Conservation (phyloP, 2,329 filamentous ascomycete species). For the Samsoniella hepiali region DNA sequence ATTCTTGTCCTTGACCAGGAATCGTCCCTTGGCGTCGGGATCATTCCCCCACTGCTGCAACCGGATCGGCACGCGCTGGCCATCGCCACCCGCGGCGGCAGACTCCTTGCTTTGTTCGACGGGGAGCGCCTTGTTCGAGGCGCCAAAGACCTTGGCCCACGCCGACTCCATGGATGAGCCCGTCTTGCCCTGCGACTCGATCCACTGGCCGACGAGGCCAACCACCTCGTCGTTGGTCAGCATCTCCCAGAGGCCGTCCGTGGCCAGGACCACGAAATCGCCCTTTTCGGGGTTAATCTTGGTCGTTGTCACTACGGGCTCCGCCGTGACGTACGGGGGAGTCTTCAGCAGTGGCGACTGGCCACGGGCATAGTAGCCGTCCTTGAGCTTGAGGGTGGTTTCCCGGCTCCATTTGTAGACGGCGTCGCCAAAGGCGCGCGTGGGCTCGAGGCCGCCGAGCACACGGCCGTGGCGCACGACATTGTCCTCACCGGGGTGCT, state of each 20-base stretch:
- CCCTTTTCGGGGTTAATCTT: slow-evolving; percentile 84
- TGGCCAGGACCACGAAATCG: slow-evolving; percentile 94
- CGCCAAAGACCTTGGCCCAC: slow-evolving; percentile 65
- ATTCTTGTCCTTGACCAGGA: slow-evolving; percentile 92
- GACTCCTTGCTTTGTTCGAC: slow-evolving; percentile 61
- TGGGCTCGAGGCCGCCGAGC: slow-evolving; percentile 86
- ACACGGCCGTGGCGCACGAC: slow-evolving; percentile 88
- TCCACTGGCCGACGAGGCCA: slow-evolving; percentile 93
- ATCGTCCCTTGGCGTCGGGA: slow-evolving; percentile 70
- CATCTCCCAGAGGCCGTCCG: slow-evolving; percentile 98
- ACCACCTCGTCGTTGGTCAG: slow-evolving; percentile 97
- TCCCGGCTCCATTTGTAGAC: slow-evolving; percentile 94
- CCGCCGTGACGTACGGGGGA: slow-evolving; percentile 94
- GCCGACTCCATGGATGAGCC: slow-evolving; percentile 53
- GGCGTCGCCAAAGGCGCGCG: slow-evolving; percentile 91
- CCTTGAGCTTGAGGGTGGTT: slow-evolving; percentile 76
- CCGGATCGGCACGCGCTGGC: slow-evolving; percentile 83
- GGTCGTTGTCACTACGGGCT: slow-evolving; percentile 90
- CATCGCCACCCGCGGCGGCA: slow-evolving; percentile 46
- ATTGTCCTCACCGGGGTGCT: slow-evolving; percentile 85
- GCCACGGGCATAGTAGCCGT: slow-evolving; percentile 81
- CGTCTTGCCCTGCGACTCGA: slow-evolving; percentile 67
- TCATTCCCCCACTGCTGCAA: slow-evolving; percentile 88
- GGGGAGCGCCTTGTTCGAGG: slow-evolving; percentile 57
- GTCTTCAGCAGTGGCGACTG: slow-evolving; percentile 77